These are phyloP conservation scores for Daldinia concentrica DNA, from an alignment of 495 filamentous ascomycete species.

Conservation along the genomic window DNA sequence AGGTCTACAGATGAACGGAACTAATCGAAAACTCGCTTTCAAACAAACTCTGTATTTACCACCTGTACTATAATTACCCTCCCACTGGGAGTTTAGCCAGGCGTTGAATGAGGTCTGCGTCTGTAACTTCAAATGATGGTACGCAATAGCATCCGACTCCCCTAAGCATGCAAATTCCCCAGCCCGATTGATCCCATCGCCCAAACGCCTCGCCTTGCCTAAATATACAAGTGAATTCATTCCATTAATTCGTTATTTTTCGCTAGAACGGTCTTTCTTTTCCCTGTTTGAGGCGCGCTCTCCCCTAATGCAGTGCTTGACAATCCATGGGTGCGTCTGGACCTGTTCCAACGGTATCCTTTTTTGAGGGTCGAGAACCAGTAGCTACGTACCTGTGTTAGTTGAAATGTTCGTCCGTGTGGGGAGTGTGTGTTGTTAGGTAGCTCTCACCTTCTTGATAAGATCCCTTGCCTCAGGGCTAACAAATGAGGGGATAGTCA, in stretches of 20 bases:
- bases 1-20: conserved; percentile 81
- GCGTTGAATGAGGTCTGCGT: conserved; percentile 7
- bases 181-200: conserved; percentile 26
- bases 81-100: conserved; percentile 7
- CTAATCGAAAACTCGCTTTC: not conserved
- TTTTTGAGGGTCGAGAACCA: conserved; percentile 95
- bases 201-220: conserved; percentile 30
- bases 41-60: conserved; percentile 30
- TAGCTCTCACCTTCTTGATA: conserved; percentile 79
- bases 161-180: conserved; percentile 33
- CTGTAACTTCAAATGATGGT: conserved; percentile 21
- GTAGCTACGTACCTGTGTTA: conserved; percentile 66
- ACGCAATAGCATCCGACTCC: conserved; percentile 7
- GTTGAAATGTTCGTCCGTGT: not conserved
- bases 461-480: conserved; percentile 91
- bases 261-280: conserved; percentile 47
- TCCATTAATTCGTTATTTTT: conserved; percentile 26
- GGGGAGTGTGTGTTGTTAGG: not conserved
- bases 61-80: conserved; percentile 22
- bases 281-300: conserved; percentile 67
- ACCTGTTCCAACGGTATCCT: conserved; percentile 89
- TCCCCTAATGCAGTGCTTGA: conserved; percentile 92
- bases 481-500: conserved; percentile 90
- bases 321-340: conserved; percentile 91
- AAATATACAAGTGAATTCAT: conserved; percentile 33